Evolutionary conservation across 78 protist species (phyloP), one percentile per base, ranked within the genome.

Genomic region (Dictyostelium firmibasis): DNA sequence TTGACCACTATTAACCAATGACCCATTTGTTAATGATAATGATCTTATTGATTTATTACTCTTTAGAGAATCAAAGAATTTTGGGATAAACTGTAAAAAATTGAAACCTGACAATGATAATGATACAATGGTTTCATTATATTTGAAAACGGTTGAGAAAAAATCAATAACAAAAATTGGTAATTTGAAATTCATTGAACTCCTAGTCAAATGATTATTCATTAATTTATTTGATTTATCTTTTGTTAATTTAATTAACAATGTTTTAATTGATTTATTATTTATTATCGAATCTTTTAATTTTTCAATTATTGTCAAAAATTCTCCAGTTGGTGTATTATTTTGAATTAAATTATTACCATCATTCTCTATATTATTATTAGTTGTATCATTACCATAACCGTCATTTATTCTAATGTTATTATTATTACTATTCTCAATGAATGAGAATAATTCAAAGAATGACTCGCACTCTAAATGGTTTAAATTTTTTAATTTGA

Each of bases 241-340:
- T 27, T 57, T 57, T 1, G 67, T 16, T 5, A 57, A 57, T 20
- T 27, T 67, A 27, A 67, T 67, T 27, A 14, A 27, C 11, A 67
- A 67, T n/a, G 75, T 27, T 67, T 67, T 67, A 67, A 67, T 67
- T 27, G 75, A 67, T n/a, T 67, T n/a, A 67, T 67, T 67, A 67
- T 67, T 67, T 67, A 67, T 67, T 27, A 67, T 67, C 27, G 75
- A 67, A 27, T 67, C 75, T 27, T 67, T 67, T 25, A 67, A 27
- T 67, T 67, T 29, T 67, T 67, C 38, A 27, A 67, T 27, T 4
- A 57, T 57, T 7, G 6, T 20, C 20, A 27, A 57, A 57, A 57
- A 57, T 57, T 57, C 67, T 20, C 27, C 27, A 57, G 20, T 57
- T 16, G 27, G 20, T 16, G 10, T 50, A 50, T 50, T 50, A 50